Conservation (phyloP, 2,329 filamentous ascomycete species). For the Macrophomina tecta region DNA sequence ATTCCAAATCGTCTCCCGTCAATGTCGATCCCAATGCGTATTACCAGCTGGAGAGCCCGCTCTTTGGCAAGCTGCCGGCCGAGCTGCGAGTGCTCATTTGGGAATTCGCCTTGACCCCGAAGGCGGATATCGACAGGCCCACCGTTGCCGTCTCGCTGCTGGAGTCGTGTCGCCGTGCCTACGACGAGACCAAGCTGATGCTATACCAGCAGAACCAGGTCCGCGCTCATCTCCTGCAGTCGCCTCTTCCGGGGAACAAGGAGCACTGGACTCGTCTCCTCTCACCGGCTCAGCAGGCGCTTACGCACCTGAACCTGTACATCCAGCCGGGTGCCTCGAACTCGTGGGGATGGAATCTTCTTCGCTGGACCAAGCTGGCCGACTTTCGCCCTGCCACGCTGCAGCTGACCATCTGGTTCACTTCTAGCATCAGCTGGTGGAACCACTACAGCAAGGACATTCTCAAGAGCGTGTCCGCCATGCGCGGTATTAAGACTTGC, state of each 20-base stretch:
- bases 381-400: conserved; percentile 8
- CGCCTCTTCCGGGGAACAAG: neutral
- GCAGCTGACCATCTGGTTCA: conserved; percentile 23
- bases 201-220: conserved; percentile 11
- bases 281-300: neutral
- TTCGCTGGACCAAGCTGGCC: conserved; percentile 13
- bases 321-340: conserved; percentile 1
- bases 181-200: conserved; percentile 15
- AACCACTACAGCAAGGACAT: conserved; percentile 9
- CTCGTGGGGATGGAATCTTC: conserved; percentile 13
- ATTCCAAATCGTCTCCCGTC: neutral
- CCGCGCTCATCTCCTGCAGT: conserved; percentile 12
- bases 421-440: conserved; percentile 6
- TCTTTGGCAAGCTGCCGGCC: conserved; percentile 9
- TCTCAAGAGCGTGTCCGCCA: neutral
- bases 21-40: conserved; percentile 5
- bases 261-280: conserved; percentile 3
- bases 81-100: conserved; percentile 13
- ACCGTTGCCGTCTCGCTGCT: conserved; percentile 4
- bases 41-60: conserved; percentile 15
- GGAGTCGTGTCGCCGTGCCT: conserved; percentile 13
- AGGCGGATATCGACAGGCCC: neutral
- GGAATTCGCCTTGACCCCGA: conserved; percentile 11
- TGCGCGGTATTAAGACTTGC: neutral
- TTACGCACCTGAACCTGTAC: conserved; percentile 18